Percentiles rank a stretch among this genome's conserved stretches.
phyloP scores from a whole-genome alignment of 441 rosid genomes.

The Brassica hybrid region DNA sequence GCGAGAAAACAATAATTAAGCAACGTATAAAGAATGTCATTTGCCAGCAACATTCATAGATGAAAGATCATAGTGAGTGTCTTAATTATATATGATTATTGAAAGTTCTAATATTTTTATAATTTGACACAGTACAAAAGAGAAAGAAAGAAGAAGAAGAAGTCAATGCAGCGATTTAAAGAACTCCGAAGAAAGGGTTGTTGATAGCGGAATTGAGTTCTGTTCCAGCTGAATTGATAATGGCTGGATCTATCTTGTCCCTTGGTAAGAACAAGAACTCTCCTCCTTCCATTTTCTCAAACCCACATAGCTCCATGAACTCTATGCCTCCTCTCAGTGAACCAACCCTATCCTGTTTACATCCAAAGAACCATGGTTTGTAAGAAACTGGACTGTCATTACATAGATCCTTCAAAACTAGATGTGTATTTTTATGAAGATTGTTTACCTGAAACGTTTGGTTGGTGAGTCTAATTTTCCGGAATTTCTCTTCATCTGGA shows the following conservation, averaged over 20 bases:
- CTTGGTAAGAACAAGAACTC: conserved; percentile 80
- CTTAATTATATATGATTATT: too few species aligned
- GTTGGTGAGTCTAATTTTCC: conserved; percentile 88
- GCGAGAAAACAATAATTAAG: too few species aligned
- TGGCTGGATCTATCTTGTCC: conserved; percentile 76
- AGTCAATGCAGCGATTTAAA: conserved; percentile 42
- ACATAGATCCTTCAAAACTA: background rate
- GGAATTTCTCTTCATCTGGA: conserved; percentile 89
- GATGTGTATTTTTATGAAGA: background rate
- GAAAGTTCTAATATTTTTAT: too few species aligned
- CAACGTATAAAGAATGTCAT: too few species aligned
- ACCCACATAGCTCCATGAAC: conserved; percentile 89
- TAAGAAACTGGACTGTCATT: background rate
- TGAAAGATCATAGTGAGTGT: too few species aligned
- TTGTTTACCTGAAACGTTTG: conserved; percentile 81
- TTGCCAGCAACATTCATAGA: too few species aligned
- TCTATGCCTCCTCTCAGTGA: conserved; percentile 74
- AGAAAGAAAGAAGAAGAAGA: conserved; percentile 7
- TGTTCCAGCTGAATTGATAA: conserved; percentile 84
- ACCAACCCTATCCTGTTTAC: conserved; percentile 94
- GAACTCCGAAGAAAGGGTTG: conserved; percentile 94
- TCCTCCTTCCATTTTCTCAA: conserved; percentile 79
- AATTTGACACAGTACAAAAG: background rate
- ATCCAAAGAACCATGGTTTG: conserved; percentile 10
- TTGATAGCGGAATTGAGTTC: conserved; percentile 94